These are phyloP conservation scores for Plasmopara halstedii DNA, from an alignment of 352 stramenopile genomes.

Conservation along the genomic window DNA sequence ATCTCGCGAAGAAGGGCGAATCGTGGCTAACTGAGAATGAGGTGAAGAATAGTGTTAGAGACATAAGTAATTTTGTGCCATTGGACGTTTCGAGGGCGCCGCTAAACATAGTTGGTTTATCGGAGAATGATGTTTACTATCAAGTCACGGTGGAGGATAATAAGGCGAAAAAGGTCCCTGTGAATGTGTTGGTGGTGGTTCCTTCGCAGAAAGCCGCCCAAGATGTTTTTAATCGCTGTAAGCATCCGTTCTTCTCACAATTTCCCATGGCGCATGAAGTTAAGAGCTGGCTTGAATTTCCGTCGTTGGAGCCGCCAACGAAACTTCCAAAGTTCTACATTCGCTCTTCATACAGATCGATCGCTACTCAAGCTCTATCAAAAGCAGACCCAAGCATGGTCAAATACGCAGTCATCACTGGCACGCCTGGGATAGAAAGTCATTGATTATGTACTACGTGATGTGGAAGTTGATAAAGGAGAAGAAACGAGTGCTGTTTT, in stretches of 20 bases:
- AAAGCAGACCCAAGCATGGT: not conserved
- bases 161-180: too few species aligned
- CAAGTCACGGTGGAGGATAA: too few species aligned
- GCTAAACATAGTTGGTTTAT: too few species aligned
- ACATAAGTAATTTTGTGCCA: not conserved
- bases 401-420: not conserved
- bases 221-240: too few species aligned
- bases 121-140: too few species aligned
- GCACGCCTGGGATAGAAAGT: conserved; percentile 1
- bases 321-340: not conserved
- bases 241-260: too few species aligned
- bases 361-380: not conserved
- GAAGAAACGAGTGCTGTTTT: not conserved
- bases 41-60: not conserved
- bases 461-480: conserved; percentile 2
- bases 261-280: too few species aligned
- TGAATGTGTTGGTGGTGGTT: too few species aligned
- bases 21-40: not conserved
- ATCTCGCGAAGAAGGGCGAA: conserved; percentile 1
- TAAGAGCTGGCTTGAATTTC: too few species aligned
- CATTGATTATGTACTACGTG: not conserved
- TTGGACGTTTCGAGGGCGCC: not conserved
- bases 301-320: too few species aligned
- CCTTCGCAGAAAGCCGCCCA: too few species aligned
- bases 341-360: not conserved